Percentiles rank a stretch among this genome's conserved stretches.
phyloP scores from a whole-genome alignment of 208 protist species.

The Trypanosoma mega region DNA sequence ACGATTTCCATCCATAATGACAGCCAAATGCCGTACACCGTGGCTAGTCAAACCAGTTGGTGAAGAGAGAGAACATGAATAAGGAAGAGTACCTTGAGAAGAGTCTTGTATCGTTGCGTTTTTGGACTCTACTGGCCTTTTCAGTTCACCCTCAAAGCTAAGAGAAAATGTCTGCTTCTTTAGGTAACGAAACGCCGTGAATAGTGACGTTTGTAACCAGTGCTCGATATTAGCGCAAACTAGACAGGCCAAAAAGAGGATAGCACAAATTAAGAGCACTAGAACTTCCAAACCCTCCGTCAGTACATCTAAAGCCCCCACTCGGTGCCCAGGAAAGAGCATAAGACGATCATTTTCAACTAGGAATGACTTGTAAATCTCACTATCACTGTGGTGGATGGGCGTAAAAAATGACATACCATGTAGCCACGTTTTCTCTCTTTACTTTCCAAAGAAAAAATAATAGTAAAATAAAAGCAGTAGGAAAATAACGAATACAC shows the following conservation, averaged over 20 bases:
- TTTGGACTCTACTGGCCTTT: no score
- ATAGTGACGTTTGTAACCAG: conserved; percentile 1
- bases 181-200: neutral
- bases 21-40: conserved; percentile 75
- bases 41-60: conserved; percentile 13
- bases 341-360: neutral
- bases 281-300: conserved; percentile 31
- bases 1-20: conserved; percentile 92
- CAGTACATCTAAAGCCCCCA: conserved; percentile 9
- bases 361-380: neutral
- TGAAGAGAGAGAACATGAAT: neutral
- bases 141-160: no score
- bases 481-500: conserved; percentile 4
- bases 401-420: neutral
- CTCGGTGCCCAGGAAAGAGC: neutral
- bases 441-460: conserved; percentile 25
- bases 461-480: conserved; percentile 22
- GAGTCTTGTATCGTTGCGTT: no score
- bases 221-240: neutral
- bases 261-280: conserved; percentile 15
- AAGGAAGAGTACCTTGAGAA: no score
- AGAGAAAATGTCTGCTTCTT: no score
- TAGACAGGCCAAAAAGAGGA: conserved; percentile 15
- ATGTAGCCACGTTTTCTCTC: conserved; percentile 2
- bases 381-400: neutral